phyloP scores from a whole-genome alignment of 2,329 filamentous ascomycete species.

The Neobulgaria alba region DNA sequence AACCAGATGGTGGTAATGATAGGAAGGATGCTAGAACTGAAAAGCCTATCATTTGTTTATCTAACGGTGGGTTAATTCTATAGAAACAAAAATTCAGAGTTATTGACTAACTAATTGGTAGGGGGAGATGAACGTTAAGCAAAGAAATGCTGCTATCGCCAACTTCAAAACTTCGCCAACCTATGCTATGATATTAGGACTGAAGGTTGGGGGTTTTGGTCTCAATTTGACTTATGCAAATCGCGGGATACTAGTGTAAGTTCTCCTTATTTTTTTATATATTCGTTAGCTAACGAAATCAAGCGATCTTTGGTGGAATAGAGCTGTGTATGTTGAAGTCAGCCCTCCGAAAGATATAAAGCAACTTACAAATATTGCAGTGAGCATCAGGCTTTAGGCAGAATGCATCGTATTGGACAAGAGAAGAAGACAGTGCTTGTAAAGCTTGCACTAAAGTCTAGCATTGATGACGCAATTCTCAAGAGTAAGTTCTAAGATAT shows the following conservation, averaged over 20 bases:
- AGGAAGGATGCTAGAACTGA: slow-evolving; percentile 35
- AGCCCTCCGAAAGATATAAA: too few species aligned
- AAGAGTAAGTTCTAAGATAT: slow-evolving; percentile 12
- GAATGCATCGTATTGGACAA: slow-evolving; percentile 58
- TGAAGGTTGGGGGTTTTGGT: slow-evolving; percentile 41
- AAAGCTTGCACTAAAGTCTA: slow-evolving; percentile 43
- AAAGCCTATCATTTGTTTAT: slow-evolving; percentile 34
- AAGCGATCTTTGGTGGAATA: too few species aligned
- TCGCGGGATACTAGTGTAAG: slow-evolving; percentile 23
- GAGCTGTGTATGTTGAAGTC: too few species aligned
- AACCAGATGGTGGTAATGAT: slow-evolving; percentile 41
- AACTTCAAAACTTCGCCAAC: slow-evolving; percentile 33
- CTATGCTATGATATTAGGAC: slow-evolving; percentile 39
- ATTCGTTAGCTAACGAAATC: too few species aligned
- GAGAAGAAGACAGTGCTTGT: slow-evolving; percentile 45
- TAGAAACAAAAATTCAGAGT: too few species aligned
- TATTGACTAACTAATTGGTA: too few species aligned
- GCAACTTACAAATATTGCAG: slow-evolving; percentile 1
- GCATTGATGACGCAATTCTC: slow-evolving; percentile 47
- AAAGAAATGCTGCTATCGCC: slow-evolving; percentile 36
- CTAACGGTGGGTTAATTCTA: slow-evolving; percentile 29
- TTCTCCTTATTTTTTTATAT: too few species aligned
- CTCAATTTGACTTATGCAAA: slow-evolving; percentile 48
- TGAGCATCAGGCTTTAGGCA: slow-evolving; percentile 50
- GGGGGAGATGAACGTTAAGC: slow-evolving; percentile 36